These are phyloP conservation scores for Obelidium mucronatum DNA, from an alignment of 192 early-diverging fungal species.

Conservation along the genomic window DNA sequence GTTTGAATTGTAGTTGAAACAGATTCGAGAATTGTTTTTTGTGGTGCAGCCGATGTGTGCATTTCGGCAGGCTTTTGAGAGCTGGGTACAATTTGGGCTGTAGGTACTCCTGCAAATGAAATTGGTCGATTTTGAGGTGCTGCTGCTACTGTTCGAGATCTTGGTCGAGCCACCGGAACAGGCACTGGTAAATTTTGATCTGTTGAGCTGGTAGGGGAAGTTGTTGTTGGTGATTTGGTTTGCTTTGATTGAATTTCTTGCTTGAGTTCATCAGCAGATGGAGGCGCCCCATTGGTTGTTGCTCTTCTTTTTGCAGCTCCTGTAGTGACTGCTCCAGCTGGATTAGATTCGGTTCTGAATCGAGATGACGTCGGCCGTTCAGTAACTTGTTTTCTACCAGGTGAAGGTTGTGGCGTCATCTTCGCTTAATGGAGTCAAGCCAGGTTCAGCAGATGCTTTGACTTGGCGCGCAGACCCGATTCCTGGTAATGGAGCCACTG, in stretches of 20 bases:
- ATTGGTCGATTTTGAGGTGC: slow-evolving; percentile 39
- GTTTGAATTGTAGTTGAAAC: slow-evolving; percentile 9
- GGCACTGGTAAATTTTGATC: neutral
- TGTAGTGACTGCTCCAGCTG: neutral
- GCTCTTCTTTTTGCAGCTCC: slow-evolving; percentile 25
- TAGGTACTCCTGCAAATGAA: slow-evolving; percentile 53
- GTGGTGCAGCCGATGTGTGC: slow-evolving; percentile 36
- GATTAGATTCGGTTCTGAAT: neutral
- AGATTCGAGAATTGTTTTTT: slow-evolving; percentile 12
- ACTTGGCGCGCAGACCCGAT: slow-evolving; percentile 14
- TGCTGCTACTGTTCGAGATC: slow-evolving; percentile 20
- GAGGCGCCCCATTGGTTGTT: slow-evolving; percentile 12
- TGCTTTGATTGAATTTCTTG: slow-evolving; percentile 24
- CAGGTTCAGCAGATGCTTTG: slow-evolving; percentile 22
- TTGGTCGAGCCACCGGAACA: slow-evolving; percentile 24
- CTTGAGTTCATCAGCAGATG: slow-evolving; percentile 12
- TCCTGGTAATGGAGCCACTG: neutral
- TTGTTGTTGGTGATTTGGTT: neutral
- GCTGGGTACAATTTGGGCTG: slow-evolving; percentile 34
- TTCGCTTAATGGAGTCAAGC: slow-evolving; percentile 17
- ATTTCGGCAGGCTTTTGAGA: slow-evolving; percentile 32
- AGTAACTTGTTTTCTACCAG: neutral
- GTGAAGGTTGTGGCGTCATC: slow-evolving; percentile 14
- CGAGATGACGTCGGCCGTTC: slow-evolving; percentile 1
- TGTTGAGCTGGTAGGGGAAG: slow-evolving; percentile 9